phyloP scores from a whole-genome alignment of 139 green algal species.

The Asterochloris sp. region DNA sequence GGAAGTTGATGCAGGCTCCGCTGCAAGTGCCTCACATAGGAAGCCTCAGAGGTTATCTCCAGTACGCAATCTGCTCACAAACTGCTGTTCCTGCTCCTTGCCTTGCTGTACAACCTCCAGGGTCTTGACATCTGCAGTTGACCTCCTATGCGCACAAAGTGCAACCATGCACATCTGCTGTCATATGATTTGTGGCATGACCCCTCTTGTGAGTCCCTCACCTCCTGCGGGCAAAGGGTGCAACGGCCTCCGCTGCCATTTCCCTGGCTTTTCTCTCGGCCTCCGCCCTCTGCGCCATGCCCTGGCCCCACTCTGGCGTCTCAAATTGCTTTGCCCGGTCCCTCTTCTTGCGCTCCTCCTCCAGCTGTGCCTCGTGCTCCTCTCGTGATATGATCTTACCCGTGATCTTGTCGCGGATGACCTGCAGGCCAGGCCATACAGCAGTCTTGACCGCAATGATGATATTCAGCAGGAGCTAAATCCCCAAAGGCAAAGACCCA shows the following conservation, averaged over 20 bases:
- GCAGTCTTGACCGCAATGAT: not conserved
- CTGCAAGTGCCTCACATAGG: not conserved
- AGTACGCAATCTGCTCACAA: not conserved
- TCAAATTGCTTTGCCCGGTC: slow-evolving; percentile 34
- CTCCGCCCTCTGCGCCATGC: slow-evolving; percentile 46
- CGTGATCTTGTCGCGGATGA: slow-evolving; percentile 67
- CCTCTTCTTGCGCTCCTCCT: slow-evolving; percentile 33
- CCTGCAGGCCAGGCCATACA: not conserved
- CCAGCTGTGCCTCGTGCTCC: slow-evolving; percentile 22
- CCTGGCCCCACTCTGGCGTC: slow-evolving; percentile 68
- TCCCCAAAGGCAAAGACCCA: not conserved
- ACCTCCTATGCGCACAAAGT: not conserved
- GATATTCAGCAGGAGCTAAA: not conserved
- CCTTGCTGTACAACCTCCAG: not conserved
- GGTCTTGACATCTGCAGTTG: not conserved
- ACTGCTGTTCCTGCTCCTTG: not conserved
- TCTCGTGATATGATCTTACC: slow-evolving; percentile 46
- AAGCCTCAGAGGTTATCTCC: not conserved
- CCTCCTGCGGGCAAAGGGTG: slow-evolving; percentile 59
- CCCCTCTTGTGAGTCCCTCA: not conserved
- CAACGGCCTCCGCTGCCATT: slow-evolving; percentile 47
- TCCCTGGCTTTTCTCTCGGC: slow-evolving; percentile 30
- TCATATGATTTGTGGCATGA: not conserved
- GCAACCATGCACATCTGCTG: not conserved
- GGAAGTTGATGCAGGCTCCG: too few relatives aligned